phyloP scores from a whole-genome alignment of 2,329 filamentous ascomycete species.

The Penicillium sp. region DNA sequence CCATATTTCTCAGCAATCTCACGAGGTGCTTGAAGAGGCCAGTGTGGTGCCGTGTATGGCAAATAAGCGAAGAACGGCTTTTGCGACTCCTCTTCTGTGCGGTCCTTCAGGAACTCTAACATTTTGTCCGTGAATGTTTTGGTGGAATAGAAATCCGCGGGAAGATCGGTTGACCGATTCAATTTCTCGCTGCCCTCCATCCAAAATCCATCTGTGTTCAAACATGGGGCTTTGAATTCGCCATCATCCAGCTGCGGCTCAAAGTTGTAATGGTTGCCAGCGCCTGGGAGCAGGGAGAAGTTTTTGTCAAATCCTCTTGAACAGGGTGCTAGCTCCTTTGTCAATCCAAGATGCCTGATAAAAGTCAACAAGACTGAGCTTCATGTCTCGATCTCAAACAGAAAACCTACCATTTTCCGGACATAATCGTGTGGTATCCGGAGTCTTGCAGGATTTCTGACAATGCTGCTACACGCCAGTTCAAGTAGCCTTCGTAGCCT shows the following conservation, averaged over 20 bases:
- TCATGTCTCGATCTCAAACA: not conserved
- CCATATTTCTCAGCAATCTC: slow-evolving; percentile 22
- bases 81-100: slow-evolving; percentile 36
- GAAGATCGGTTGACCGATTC: not conserved
- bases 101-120: slow-evolving; percentile 31
- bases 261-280: slow-evolving; percentile 36
- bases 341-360: not conserved
- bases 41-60: slow-evolving; percentile 53
- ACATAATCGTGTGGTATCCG: slow-evolving; percentile 9
- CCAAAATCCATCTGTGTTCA: not conserved
- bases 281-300: slow-evolving; percentile 27
- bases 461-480: slow-evolving; percentile 7
- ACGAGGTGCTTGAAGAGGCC: slow-evolving; percentile 53
- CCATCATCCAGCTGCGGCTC: slow-evolving; percentile 20
- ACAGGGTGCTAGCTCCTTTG: not conserved
- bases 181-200: not conserved
- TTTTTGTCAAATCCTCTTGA: slow-evolving; percentile 31
- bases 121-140: slow-evolving; percentile 23
- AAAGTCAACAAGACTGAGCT: slow-evolving; percentile 22
- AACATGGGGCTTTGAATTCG: not conserved
- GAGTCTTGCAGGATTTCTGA: slow-evolving; percentile 11
- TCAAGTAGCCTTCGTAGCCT: slow-evolving; percentile 14
- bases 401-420: slow-evolving; percentile 15
- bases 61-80: slow-evolving; percentile 51
- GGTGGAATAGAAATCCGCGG: slow-evolving; percentile 1